Base-by-base conservation (phyloP, 2,329 filamentous ascomycete species). In the Emericellopsis atlantica region DNA sequence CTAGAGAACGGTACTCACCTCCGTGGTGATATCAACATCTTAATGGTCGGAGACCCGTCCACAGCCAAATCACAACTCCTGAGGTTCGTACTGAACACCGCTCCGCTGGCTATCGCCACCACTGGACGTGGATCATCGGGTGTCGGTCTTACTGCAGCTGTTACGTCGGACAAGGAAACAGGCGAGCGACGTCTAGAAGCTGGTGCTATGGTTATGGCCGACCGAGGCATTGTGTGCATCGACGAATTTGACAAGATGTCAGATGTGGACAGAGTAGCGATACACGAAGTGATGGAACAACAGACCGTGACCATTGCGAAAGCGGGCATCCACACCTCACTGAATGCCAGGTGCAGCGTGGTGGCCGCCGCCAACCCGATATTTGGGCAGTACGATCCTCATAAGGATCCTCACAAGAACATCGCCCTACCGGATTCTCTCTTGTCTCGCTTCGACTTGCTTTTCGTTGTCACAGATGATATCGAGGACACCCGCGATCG, bases 221-320 rank as follows among this genome's bases (percentile, higher is more conserved):
- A 98, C 59, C 83, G 92, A 47, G 92, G 92, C 51, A 90, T 98
- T 10, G 92, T 98, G 29, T 98, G 92, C 67, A 98, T 98, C 49
- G 92, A 98, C 58, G 92, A 98, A 56, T 98, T 98, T 51, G 92
- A 98, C 68, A 98, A 98, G 63, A 98, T 98, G 92, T 95, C 88
- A 43, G 92, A 98, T 57, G 82, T 96, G 43, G 92, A 98, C 62
- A 80, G 92, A 57, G 92, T 98, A 4, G 92, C 92, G 37, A 98
- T 98, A 51, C 92, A 98, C 75, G 92, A 98, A 84, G 92, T 98
- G 49, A 98, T 98, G 92, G 92, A 98, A 65, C 92, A 98, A 66
- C 92, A 98, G 64, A 98, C 92, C 0, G 92, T 98, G 45, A 98
- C 92, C 12, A 98, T 98, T 54, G 92, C 92, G 40, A 98, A 98